These are phyloP conservation scores for Lactifluus pinguis DNA, from an alignment of 768 basidiomycete genomes.

Conservation along the genomic window DNA sequence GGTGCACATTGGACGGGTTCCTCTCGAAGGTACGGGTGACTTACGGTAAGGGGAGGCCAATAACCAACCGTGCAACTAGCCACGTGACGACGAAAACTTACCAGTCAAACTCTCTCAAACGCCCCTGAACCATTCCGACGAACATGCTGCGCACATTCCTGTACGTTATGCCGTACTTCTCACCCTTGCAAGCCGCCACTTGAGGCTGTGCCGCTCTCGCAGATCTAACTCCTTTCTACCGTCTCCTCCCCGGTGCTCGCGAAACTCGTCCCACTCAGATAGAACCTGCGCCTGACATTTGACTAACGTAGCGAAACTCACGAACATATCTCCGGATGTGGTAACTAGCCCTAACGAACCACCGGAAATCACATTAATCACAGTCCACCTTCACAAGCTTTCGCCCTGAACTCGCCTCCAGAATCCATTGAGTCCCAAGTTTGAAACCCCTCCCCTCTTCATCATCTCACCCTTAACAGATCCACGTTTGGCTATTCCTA, in stretches of 20 bases:
- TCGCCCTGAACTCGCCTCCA: too few relatives aligned
- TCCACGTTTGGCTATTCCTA: constrained; percentile 82
- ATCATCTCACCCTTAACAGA: constrained; percentile 38
- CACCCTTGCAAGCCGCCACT: background rate
- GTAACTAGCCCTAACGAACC: too few relatives aligned
- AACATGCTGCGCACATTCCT: background rate
- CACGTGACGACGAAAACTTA: too few relatives aligned
- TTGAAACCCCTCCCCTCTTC: constrained; percentile 5
- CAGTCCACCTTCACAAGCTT: too few relatives aligned
- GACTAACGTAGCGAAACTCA: too few relatives aligned
- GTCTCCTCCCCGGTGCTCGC: constrained; percentile 5
- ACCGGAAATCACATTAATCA: too few relatives aligned
- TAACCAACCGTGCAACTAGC: too few relatives aligned
- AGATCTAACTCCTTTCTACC: constrained; percentile 2
- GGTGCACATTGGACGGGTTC: constrained; percentile 8
- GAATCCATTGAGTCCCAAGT: too few relatives aligned
- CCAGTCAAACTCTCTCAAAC: background rate
- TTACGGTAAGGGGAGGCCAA: background rate
- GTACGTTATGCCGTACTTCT: background rate
- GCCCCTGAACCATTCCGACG: constrained; percentile 4
- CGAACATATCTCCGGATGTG: too few relatives aligned
- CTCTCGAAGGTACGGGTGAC: background rate
- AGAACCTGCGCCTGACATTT: too few relatives aligned
- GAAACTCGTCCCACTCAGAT: constrained; percentile 8
- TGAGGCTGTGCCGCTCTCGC: constrained; percentile 10